Evolutionary conservation across 306 rosid genomes (phyloP).

Genomic region (Castanea mollissima): DNA sequence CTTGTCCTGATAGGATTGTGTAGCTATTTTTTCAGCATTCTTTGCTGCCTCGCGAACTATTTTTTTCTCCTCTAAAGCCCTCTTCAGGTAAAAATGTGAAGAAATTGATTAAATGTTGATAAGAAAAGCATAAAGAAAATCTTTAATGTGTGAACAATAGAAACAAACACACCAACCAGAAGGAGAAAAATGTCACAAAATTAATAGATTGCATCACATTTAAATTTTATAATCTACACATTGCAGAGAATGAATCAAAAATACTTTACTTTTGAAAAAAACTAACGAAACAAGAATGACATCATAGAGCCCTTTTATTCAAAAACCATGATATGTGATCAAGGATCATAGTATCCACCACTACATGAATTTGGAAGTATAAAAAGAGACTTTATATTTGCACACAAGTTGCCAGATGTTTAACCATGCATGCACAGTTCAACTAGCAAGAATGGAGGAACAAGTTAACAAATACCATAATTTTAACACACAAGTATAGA

Average conservation of each 20-base stretch:
- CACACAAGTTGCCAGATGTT: neutral
- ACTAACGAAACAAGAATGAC: neutral
- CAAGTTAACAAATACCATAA: neutral
- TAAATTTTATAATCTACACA: neutral
- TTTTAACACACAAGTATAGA: neutral
- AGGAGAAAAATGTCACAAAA: neutral
- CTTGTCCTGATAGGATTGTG: constrained; percentile 76
- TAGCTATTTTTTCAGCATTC: constrained; percentile 66
- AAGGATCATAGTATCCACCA: neutral
- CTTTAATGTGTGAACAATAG: neutral
- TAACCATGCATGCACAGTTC: neutral
- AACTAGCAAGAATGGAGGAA: too few species aligned
- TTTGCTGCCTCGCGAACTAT: constrained; percentile 68
- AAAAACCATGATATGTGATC: neutral
- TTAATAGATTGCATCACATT: neutral
- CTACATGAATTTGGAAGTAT: neutral
- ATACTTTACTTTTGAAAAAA: neutral
- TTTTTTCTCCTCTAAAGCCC: constrained; percentile 81
- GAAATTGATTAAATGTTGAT: constrained; percentile 7
- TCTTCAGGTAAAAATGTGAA: constrained; percentile 43
- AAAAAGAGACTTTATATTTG: neutral
- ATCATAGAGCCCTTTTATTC: neutral
- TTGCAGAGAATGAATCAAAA: neutral
- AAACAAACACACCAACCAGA: constrained; percentile 11
- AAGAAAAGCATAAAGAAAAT: constrained; percentile 10